Base-by-base conservation (phyloP, 2,329 filamentous ascomycete species). In the Aspergillus ochraceus region DNA sequence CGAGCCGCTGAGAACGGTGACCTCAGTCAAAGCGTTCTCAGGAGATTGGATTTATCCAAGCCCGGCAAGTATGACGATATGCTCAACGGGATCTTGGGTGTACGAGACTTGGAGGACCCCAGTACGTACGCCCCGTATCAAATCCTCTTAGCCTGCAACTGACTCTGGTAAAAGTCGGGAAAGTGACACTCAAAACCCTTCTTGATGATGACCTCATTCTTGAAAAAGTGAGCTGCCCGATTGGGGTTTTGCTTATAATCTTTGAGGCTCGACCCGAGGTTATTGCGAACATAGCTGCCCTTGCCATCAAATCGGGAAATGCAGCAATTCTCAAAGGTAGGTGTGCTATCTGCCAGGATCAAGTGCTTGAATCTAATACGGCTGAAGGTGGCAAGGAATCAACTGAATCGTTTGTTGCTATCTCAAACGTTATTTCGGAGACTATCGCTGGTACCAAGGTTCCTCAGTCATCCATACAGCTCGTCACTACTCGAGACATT, bases 191-290 rank as follows among this genome's bases (percentile, higher is more conserved):
- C 70, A 87, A 90, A 63, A 98, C 92, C 49, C 85, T 88, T 59
- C 84, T 99, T 11, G 95, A 98, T 75, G 90, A 97, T 67, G 90
- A 88, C 55, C 84, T 99, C 55, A 84, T 89, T 55, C 84, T 99
- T 60, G 92, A 97, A 73, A 88, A 93, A 63, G 90, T 97, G 51
- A 92, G 91, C 46, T 97, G 92, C 74, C 95, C 95, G 6, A 98
- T 99, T 68, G 95, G 95, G 60, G 93, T 98, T n/a, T 86, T 99
- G 47, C 85, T 99, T 66, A 95, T 99, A 78, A 98, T 99, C 72
- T 99, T 99, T 73, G 95, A 99, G 79, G 95, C 95, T 39, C 90
- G 95, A 8, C 95, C 95, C 6, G 95, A 99, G 79, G 95, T 99
- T 65, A 97, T 99, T 72, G 95, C 94, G 72, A 99, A 99, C 77